Evolutionary conservation across 495 filamentous ascomycete genomes (phyloP).

Genomic region (Penicillium cinerascens): DNA sequence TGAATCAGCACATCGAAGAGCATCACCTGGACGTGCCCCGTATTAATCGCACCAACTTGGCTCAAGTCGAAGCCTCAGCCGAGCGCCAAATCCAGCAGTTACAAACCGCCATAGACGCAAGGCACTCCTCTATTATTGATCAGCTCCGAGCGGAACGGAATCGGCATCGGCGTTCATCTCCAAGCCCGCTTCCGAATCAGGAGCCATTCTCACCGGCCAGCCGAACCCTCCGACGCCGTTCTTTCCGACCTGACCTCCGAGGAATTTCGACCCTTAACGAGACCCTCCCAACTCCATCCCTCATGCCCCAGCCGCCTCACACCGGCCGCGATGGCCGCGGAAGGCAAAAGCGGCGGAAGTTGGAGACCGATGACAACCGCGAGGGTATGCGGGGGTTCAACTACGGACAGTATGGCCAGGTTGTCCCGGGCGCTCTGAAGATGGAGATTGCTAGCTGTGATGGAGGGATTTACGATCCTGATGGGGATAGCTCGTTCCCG

Average conservation of each 20-base stretch:
- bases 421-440: conserved; percentile 69
- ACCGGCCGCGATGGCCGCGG: conserved; percentile 34
- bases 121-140: not conserved
- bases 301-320: conserved; percentile 34
- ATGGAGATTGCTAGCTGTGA: conserved; percentile 91
- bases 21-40: conserved; percentile 13
- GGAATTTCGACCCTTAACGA: conserved; percentile 28
- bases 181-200: conserved; percentile 1
- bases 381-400: conserved; percentile 57
- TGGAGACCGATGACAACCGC: conserved; percentile 58
- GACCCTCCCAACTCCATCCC: conserved; percentile 39
- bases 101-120: conserved; percentile 5
- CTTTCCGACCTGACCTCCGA: conserved; percentile 5
- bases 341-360: conserved; percentile 68
- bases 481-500: conserved; percentile 56
- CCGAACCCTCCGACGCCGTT: conserved; percentile 12
- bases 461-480: conserved; percentile 68
- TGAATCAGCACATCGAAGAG: conserved; percentile 39
- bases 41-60: conserved; percentile 19
- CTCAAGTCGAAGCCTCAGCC: conserved; percentile 24
- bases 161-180: not conserved
- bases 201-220: conserved; percentile 2
- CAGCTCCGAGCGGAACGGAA: not conserved
- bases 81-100: conserved; percentile 27
- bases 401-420: conserved; percentile 81